phyloP scores from a whole-genome alignment of 179 eudicot species.

The Amaranthus tricolor region DNA sequence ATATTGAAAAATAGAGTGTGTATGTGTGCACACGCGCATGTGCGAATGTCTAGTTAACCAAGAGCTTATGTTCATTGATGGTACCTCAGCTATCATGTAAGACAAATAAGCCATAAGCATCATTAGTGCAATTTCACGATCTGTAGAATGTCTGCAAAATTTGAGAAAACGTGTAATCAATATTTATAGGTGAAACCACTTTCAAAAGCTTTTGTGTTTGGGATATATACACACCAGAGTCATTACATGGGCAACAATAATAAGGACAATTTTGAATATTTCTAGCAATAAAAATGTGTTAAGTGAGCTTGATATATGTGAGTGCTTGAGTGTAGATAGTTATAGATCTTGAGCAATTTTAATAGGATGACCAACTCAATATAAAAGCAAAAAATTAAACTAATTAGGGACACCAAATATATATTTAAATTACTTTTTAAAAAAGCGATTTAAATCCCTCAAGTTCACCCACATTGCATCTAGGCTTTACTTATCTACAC shows the following conservation, averaged over 20 bases:
- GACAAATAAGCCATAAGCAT: conserved; percentile 80
- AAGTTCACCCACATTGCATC: neutral
- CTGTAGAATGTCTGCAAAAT: conserved; percentile 68
- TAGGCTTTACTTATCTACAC: neutral
- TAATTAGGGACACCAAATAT: neutral
- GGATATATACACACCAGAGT: neutral
- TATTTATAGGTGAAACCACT: neutral
- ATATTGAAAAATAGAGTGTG: neutral
- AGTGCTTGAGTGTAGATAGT: neutral
- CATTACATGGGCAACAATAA: neutral
- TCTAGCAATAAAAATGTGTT: neutral
- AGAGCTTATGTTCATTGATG: conserved; percentile 8
- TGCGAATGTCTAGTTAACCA: conserved; percentile 1
- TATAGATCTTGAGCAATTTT: neutral
- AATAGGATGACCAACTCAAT: no score
- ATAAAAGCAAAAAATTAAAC: no score
- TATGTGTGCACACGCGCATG: no score
- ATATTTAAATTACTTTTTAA: neutral
- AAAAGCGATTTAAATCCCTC: neutral
- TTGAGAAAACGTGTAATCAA: conserved; percentile 13
- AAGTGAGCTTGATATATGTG: no score
- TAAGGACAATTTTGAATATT: neutral
- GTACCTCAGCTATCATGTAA: conserved; percentile 84
- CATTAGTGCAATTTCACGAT: conserved; percentile 86
- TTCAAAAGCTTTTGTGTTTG: neutral